A percentile compares a stretch with the other conserved stretches of the same genome.
Evolutionary conservation across 179 eudicot genomes (phyloP).

Genomic region (Patellifolia procumbens): DNA sequence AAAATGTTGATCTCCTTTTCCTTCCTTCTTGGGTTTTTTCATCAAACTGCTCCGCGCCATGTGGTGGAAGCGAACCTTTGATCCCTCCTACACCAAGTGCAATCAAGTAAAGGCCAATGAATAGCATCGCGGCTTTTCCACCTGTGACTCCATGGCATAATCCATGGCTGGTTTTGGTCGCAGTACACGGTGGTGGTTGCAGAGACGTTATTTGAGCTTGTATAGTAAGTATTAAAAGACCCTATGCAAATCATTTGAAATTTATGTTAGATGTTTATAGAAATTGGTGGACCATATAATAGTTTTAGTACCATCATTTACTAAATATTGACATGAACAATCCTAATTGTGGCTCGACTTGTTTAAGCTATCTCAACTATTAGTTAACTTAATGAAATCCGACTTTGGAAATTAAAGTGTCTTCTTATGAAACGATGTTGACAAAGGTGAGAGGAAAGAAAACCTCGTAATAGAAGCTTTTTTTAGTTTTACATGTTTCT

Average conservation of each 20-base stretch:
- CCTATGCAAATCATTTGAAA: slow-evolving; percentile 41
- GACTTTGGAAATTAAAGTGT: too few species aligned
- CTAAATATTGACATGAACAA: too few species aligned
- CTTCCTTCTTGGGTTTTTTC: slow-evolving; percentile 41
- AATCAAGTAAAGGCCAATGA: slow-evolving; percentile 43
- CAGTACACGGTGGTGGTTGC: slow-evolving; percentile 29
- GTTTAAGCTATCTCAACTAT: too few species aligned
- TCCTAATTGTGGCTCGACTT: too few species aligned
- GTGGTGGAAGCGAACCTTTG: slow-evolving; percentile 65
- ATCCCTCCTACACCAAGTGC: slow-evolving; percentile 79
- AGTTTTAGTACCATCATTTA: too few species aligned
- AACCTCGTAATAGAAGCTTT: too few species aligned
- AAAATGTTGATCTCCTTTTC: slow-evolving; percentile 50
- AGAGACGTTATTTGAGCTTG: slow-evolving; percentile 32
- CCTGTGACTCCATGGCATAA: slow-evolving; percentile 35
- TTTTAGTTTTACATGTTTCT: too few species aligned
- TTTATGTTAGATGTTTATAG: slow-evolving; percentile 1
- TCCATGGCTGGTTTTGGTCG: slow-evolving; percentile 18
- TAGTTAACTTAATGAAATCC: too few species aligned
- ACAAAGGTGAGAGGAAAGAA: too few species aligned
- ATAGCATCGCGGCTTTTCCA: slow-evolving; percentile 42
- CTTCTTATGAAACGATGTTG: too few species aligned
- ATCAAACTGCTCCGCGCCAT: slow-evolving; percentile 85
- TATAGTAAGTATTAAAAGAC: slow-evolving; percentile 46
- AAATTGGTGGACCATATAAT: background rate